Conservation (phyloP, 257 asterid genomes). For the Echium plantagineum region DNA sequence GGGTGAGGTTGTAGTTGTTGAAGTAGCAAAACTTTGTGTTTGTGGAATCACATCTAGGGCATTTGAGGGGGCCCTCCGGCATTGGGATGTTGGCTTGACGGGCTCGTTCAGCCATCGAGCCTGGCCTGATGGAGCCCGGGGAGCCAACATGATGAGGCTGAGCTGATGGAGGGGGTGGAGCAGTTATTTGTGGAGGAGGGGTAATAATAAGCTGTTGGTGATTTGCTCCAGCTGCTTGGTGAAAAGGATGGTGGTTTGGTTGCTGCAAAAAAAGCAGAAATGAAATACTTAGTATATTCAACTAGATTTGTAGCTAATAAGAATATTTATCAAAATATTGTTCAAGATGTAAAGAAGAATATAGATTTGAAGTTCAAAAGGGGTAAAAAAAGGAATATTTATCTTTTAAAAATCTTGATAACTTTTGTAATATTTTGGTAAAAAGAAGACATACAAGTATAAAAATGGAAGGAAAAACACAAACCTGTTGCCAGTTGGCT, state of each 20-base stretch:
- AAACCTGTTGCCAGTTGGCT: slow-evolving; percentile 97
- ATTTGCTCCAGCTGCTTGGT: slow-evolving; percentile 27
- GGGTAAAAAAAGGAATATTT: slow-evolving; percentile 34
- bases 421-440: slow-evolving; percentile 22
- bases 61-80: slow-evolving; percentile 67
- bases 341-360: slow-evolving; percentile 11
- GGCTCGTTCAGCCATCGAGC: slow-evolving; percentile 88
- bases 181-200: slow-evolving; percentile 20
- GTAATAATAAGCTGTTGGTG: slow-evolving; percentile 20
- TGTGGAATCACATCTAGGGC: slow-evolving; percentile 89
- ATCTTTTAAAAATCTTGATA: slow-evolving; percentile 27
- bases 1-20: slow-evolving; percentile 83
- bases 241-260: slow-evolving; percentile 27
- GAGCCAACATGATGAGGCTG: slow-evolving; percentile 44
- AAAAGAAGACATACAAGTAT: slow-evolving; percentile 48
- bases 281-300: slow-evolving; percentile 35
- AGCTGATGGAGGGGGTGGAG: slow-evolving; percentile 27
- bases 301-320: slow-evolving; percentile 13
- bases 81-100: slow-evolving; percentile 75
- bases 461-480: slow-evolving; percentile 17
- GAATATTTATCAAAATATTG: slow-evolving; percentile 6
- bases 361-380: slow-evolving; percentile 10
- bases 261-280: slow-evolving; percentile 35
- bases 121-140: slow-evolving; percentile 63
- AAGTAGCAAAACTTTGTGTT: slow-evolving; percentile 89